A percentile compares a stretch with the other conserved stretches of the same genome.
Evolutionary conservation across 1,284 basidiomycete species (phyloP).

Genomic region (Irpex lacteus): DNA sequence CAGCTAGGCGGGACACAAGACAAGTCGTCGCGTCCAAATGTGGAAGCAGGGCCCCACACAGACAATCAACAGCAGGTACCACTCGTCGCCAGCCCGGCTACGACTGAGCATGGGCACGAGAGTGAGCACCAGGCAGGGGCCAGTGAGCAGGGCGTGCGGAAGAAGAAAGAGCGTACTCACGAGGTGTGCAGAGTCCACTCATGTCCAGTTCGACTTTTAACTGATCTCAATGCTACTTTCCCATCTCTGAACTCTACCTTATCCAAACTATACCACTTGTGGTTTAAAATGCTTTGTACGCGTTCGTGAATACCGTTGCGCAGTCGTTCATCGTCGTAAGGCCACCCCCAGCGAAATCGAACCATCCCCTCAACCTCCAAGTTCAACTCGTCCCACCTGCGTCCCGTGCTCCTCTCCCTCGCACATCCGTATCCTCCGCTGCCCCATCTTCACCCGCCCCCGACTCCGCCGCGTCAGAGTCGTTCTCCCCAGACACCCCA

Average conservation of each 20-base stretch:
- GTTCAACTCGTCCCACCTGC: slow-evolving; percentile 86
- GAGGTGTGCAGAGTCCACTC: slow-evolving; percentile 40
- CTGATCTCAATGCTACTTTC: background rate
- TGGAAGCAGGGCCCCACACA: background rate
- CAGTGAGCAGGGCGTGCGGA: slow-evolving; percentile 30
- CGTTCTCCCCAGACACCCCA: slow-evolving; percentile 9
- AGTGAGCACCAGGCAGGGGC: background rate
- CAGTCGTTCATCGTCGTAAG: slow-evolving; percentile 87
- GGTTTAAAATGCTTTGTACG: background rate
- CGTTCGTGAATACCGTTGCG: slow-evolving; percentile 3
- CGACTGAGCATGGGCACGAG: background rate
- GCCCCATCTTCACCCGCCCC: background rate
- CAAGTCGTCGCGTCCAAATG: slow-evolving; percentile 13
- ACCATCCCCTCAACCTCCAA: slow-evolving; percentile 90
- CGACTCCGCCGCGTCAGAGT: background rate
- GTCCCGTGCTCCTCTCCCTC: slow-evolving; percentile 40
- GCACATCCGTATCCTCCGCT: slow-evolving; percentile 29
- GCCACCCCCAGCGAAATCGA: slow-evolving; percentile 78
- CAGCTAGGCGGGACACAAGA: slow-evolving; percentile 29
- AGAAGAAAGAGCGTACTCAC: slow-evolving; percentile 50
- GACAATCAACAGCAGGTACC: background rate
- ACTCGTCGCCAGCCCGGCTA: background rate
- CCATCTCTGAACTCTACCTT: slow-evolving; percentile 15
- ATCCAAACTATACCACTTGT: slow-evolving; percentile 1
- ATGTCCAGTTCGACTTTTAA: background rate